Evolutionary conservation across 768 basidiomycete genomes (phyloP).

Genomic region (Agrocybe pediades): DNA sequence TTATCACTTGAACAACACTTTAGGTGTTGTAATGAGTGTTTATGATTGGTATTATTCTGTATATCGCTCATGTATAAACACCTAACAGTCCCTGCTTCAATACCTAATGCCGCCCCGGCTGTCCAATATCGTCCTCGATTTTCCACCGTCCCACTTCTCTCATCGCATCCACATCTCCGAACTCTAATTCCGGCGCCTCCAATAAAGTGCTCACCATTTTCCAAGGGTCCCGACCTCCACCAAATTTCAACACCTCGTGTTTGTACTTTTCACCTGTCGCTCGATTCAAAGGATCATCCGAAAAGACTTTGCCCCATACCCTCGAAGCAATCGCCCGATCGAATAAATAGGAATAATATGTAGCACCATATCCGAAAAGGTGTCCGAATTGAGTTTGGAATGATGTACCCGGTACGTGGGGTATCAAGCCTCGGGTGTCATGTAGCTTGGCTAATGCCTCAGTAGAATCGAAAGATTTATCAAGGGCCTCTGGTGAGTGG

Average conservation of each 20-base stretch:
- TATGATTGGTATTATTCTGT: not conserved
- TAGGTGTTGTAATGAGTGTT: too few species aligned
- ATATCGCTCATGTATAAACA: not conserved
- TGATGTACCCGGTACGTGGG: constrained; percentile 81
- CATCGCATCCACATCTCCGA: constrained; percentile 85
- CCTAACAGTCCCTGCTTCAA: not conserved
- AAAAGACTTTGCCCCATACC: constrained; percentile 84
- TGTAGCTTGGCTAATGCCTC: constrained; percentile 59
- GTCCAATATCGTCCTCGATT: constrained; percentile 71
- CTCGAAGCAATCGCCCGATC: constrained; percentile 94
- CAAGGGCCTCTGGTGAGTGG: constrained; percentile 68
- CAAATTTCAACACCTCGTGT: constrained; percentile 70
- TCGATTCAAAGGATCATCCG: constrained; percentile 64
- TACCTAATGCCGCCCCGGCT: constrained; percentile 58
- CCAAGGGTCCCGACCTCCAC: constrained; percentile 95
- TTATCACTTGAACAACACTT: too few species aligned
- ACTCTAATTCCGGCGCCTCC: constrained; percentile 59
- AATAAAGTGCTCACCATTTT: constrained; percentile 80
- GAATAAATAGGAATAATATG: constrained; percentile 97
- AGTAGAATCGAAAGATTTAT: constrained; percentile 74
- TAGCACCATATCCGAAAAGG: constrained; percentile 94
- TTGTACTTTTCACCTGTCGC: constrained; percentile 83
- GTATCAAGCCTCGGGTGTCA: constrained; percentile 75
- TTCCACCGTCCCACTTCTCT: constrained; percentile 87
- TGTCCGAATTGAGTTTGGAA: constrained; percentile 98